Evolutionary conservation across 2,329 filamentous ascomycete species (phyloP), one percentile per base, ranked within the genome.

Genomic region (Amphichorda felina): DNA sequence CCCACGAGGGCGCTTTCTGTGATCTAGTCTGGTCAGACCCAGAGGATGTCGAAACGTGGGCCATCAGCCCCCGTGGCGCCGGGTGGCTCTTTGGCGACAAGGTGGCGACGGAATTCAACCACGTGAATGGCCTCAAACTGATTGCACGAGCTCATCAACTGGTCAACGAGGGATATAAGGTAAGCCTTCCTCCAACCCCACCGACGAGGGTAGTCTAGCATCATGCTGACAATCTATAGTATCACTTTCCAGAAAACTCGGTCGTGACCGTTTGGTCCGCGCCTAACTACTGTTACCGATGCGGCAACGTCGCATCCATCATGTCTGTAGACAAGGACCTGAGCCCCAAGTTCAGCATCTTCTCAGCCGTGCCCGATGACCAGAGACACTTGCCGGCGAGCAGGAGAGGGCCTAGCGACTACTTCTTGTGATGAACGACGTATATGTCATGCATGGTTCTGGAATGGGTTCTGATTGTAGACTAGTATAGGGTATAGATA

Each of bases 181-280:
- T 94, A 50, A 42, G 57, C 45, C 10, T 16, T 15, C 15, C 8
- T 4, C 4, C 2, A 8, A 32, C 8, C 22, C 13, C 14, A 11
- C 24, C 7, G 21, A 10, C 32, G 32, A 16, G 14, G 5, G n/a
- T 16, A 25, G 13, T 26, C 19, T 33, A 15, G 19, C 31, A 19
- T 25, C 18, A 29, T 7, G 15, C 5, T 13, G 10, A 18, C 14
- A 31, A 15, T 14, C 26, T 21, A 14, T 19, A 85, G 75, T 96
- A 93, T 56, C 89, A 96, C 55, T 96, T 96, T 61, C 72, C 82
- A 36, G 84, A 94, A 56, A 89, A 91, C 61, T 93, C 93, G 10
- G 88, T 95, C 29, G 88, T 94, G 14, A 98, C 91, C 1, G 91
- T 98, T 16, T 98, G 91, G 91, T 95, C 87, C 40, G 91, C 91